Evolutionary conservation across 805 yeast genomes (phyloP), one percentile per base, ranked within the genome.

Genomic region (Saccharomycopsis selenospora): DNA sequence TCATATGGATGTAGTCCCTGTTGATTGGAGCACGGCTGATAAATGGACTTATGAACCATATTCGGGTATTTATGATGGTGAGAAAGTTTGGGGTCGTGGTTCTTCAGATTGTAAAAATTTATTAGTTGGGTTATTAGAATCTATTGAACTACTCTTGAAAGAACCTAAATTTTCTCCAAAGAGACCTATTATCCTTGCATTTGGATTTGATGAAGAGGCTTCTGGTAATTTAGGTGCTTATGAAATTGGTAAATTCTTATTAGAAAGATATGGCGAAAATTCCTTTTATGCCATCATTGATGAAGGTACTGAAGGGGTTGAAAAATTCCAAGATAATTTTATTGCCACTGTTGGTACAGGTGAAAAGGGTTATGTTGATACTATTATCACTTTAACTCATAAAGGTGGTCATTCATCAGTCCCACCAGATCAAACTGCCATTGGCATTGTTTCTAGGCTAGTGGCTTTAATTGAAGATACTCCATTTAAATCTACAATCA

Each of bases 1-100:
- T 1, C 95, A 86, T 60, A 82, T 77, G 61, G 95, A 85, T 59
- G 86, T 81, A 4, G 95, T 86, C 23, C 95, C 95, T 1, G 82
- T 84, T 7, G 83, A 79, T 56, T 61, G 63, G 11, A 74, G 71
- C 20, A 78, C 88, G 0, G 63, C 71, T 46, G 62, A 59, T 25
- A 67, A 75, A 49, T 86, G 95, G 95, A 66, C 67, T 1, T 70
- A 77, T 59, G 81, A 80, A 11, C 95, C 95, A 2, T 83, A 77
- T 50, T 61, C 70, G n/a, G 88, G 84, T 11, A 68, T 72, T 56
- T 85, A 67, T 59, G 95, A 86, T 56, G 88, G 87, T n/a, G 67
- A 70, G 24, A 65, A 60, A 36, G 57, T 88, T 4, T 85, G 79
- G 74, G 95, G 95, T 2, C 74, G 95, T 57, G 95, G 96, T 36